Evolutionary conservation across 352 stramenopile genomes (phyloP).

Genomic region (Saprolegnia parasitica): DNA sequence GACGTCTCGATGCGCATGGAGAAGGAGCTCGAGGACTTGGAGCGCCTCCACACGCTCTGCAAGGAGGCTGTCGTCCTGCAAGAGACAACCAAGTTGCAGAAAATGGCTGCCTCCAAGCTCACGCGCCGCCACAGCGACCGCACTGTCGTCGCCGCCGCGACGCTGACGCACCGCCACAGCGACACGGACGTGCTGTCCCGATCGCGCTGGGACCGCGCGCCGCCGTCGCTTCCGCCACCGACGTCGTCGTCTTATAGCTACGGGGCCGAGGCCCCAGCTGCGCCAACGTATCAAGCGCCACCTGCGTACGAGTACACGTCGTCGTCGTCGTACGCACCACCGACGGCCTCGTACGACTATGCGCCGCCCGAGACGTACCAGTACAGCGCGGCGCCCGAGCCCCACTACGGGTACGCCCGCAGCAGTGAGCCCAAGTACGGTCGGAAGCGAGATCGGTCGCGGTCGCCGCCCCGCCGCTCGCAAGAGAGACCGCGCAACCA

Average conservation of each 20-base stretch:
- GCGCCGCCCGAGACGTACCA: neutral
- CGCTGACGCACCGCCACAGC: constrained; percentile 45
- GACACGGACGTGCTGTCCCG: constrained; percentile 30
- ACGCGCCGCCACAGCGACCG: constrained; percentile 30
- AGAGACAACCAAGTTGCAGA: constrained; percentile 52
- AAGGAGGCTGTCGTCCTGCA: constrained; percentile 46
- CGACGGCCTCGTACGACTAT: neutral
- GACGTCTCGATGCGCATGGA: constrained; percentile 34
- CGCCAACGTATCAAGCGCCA: neutral
- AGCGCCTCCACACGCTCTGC: constrained; percentile 52
- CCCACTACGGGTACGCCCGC: neutral
- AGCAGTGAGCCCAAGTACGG: neutral
- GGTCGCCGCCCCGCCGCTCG: neutral
- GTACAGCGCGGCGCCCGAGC: neutral
- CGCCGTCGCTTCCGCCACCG: neutral
- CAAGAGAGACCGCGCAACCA: neutral
- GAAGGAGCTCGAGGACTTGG: constrained; percentile 45
- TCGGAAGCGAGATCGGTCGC: neutral
- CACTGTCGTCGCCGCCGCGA: constrained; percentile 16
- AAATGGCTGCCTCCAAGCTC: constrained; percentile 36
- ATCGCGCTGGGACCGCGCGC: neutral
- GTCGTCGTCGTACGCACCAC: neutral
- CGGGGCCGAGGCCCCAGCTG: neutral
- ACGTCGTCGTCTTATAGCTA: constrained; percentile 1
- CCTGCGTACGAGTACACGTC: constrained; percentile 4